These are phyloP conservation scores for Nicotiana undulata DNA, from an alignment of 257 asterid species.

Conservation along the genomic window DNA sequence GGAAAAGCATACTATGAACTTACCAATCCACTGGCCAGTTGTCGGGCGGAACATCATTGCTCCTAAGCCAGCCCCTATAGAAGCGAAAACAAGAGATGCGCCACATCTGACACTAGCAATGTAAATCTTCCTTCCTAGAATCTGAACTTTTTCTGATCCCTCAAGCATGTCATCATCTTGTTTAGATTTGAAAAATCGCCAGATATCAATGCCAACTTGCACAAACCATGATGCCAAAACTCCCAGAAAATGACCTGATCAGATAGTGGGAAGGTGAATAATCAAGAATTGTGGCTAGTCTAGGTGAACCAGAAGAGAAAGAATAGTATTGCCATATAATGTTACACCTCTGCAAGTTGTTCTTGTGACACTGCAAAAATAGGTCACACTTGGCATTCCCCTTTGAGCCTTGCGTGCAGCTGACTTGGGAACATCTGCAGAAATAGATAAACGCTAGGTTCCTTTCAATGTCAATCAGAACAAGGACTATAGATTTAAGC, in stretches of 20 bases:
- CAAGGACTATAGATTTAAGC: background rate
- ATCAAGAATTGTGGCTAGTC: constrained; percentile 9
- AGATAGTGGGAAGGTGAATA: constrained; percentile 6
- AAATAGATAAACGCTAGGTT: background rate
- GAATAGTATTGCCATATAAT: background rate
- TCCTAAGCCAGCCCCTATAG: constrained; percentile 88
- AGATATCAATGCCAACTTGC: constrained; percentile 69
- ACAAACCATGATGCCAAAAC: constrained; percentile 83
- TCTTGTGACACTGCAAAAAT: constrained; percentile 47
- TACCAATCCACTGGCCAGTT: constrained; percentile 94
- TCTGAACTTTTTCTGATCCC: constrained; percentile 21
- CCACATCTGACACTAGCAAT: constrained; percentile 52
- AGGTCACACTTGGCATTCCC: constrained; percentile 46
- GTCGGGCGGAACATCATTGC: constrained; percentile 59
- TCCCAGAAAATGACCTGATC: constrained; percentile 76
- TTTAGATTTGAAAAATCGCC: constrained; percentile 35
- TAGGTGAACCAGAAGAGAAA: background rate
- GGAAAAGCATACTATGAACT: background rate
- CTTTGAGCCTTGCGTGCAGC: constrained; percentile 84
- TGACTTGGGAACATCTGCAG: constrained; percentile 77
- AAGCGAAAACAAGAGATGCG: constrained; percentile 68
- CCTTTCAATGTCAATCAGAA: background rate
- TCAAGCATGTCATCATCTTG: constrained; percentile 31
- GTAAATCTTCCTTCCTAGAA: constrained; percentile 50
- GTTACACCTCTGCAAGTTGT: constrained; percentile 79